Percentiles rank a stretch among this genome's conserved stretches.
These are phyloP conservation scores for Talaromyces borbonicus DNA, from an alignment of 495 filamentous ascomycete genomes.

Conservation along the genomic window DNA sequence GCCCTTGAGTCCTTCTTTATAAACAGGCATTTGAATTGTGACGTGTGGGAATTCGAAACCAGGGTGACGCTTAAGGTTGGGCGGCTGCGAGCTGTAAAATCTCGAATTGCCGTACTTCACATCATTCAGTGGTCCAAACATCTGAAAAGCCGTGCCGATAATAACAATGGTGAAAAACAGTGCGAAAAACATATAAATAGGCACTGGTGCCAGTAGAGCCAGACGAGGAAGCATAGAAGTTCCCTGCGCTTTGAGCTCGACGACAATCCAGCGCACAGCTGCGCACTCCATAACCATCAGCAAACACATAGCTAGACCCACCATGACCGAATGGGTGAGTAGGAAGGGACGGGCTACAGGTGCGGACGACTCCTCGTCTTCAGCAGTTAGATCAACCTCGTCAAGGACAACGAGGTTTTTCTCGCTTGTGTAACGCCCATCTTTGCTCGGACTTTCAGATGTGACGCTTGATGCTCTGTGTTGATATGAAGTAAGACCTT, in stretches of 20 bases:
- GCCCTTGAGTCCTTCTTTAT: conserved; percentile 59
- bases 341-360: conserved; percentile 7
- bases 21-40: conserved; percentile 67
- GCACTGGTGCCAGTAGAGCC: conserved; percentile 22
- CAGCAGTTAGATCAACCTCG: conserved; percentile 6
- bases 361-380: conserved; percentile 3
- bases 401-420: conserved; percentile 4
- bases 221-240: conserved; percentile 15
- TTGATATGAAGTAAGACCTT: background rate
- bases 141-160: conserved; percentile 12
- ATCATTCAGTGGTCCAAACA: conserved; percentile 10
- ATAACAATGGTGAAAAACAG: conserved; percentile 17
- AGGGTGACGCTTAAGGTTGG: conserved; percentile 8
- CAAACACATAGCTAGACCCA: conserved; percentile 17
- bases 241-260: conserved; percentile 18
- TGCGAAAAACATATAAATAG: conserved; percentile 20
- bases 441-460: background rate
- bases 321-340: conserved; percentile 15
- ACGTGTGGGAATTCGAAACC: conserved; percentile 12
- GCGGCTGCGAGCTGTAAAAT: conserved; percentile 11
- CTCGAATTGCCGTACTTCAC: conserved; percentile 11
- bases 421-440: background rate
- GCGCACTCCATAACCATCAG: conserved; percentile 5
- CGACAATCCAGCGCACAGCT: conserved; percentile 12
- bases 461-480: conserved; percentile 1